Evolutionary conservation across 2,329 filamentous ascomycete species (phyloP).

Genomic region (Neocatenulostroma microsporum): DNA sequence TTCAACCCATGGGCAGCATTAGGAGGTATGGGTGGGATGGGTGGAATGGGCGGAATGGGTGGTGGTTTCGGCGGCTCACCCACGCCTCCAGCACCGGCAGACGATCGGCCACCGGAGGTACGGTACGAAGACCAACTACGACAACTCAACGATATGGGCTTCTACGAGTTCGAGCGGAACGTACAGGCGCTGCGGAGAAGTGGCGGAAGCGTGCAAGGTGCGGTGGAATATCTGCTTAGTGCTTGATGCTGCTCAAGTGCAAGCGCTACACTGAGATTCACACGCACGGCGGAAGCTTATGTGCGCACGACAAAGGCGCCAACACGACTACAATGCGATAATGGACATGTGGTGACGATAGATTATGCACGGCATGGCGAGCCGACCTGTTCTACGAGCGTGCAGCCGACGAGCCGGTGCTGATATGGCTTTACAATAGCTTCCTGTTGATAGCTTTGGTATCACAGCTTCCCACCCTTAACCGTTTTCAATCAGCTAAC

Average conservation of each 20-base stretch:
- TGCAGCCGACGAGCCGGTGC: no score
- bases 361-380: no score
- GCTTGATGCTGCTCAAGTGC: not conserved
- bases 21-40: conserved; percentile 28
- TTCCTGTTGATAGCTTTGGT: no score
- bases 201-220: conserved; percentile 90
- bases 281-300: not conserved
- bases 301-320: not conserved
- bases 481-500: no score
- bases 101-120: conserved; percentile 88
- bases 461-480: no score
- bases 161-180: conserved; percentile 93
- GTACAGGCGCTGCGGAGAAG: conserved; percentile 78
- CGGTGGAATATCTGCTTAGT: conserved; percentile 61
- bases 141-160: conserved; percentile 97
- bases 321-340: no score
- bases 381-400: no score
- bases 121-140: conserved; percentile 81
- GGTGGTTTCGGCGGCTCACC: conserved; percentile 24
- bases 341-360: no score
- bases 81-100: conserved; percentile 51
- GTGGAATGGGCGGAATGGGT: no score
- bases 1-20: conserved; percentile 40
- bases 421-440: no score
- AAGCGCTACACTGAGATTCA: not conserved